These are phyloP conservation scores for Aegilops umbellulata DNA, from an alignment of 176 grass and related monocot genomes.

Conservation along the genomic window DNA sequence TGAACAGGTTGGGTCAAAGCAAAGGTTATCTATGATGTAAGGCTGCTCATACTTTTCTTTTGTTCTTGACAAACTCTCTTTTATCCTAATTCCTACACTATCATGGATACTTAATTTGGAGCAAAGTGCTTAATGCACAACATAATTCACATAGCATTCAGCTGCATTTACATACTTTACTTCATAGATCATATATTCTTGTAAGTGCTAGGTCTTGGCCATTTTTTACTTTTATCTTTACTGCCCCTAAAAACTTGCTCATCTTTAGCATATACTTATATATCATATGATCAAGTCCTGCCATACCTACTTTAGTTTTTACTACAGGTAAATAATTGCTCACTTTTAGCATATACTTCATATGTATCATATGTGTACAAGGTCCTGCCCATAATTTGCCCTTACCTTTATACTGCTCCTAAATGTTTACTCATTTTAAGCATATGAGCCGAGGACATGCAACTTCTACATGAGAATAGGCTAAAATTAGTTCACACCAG, in stretches of 20 bases:
- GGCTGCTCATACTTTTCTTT: background rate
- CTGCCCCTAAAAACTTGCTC: background rate
- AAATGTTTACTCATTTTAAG: background rate
- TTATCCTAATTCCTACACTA: background rate
- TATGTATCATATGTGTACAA: background rate
- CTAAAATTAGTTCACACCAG: background rate
- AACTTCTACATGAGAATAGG: conserved; percentile 12
- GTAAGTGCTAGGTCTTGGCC: background rate
- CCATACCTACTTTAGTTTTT: too few species aligned
- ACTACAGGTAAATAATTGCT: background rate
- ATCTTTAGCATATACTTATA: too few species aligned
- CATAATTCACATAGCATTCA: background rate
- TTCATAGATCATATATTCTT: background rate
- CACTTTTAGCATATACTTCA: background rate
- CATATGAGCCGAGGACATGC: background rate
- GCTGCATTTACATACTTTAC: background rate
- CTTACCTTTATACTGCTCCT: background rate
- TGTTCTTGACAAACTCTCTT: background rate
- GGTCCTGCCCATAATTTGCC: background rate
- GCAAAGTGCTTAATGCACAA: background rate
- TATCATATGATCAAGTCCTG: too few species aligned
- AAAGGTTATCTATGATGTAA: conserved; percentile 96
- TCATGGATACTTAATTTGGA: background rate
- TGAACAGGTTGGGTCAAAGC: conserved; percentile 40
- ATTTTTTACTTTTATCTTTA: background rate